Conservation (phyloP, 768 basidiomycete species). For the Lepiota venenata region DNA sequence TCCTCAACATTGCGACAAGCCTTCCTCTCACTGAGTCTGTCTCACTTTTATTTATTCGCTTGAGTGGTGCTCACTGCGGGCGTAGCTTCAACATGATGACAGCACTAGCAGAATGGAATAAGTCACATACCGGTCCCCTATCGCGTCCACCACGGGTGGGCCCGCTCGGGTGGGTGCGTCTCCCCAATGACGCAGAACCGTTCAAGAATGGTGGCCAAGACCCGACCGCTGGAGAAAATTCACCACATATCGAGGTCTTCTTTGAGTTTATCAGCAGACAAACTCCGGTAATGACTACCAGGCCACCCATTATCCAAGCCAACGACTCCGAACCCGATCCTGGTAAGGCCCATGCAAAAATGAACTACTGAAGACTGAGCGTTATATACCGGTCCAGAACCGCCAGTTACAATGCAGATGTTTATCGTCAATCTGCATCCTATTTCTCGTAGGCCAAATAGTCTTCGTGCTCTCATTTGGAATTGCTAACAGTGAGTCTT, state of each 20-base stretch:
- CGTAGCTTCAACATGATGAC: not conserved
- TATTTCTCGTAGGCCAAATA: not conserved
- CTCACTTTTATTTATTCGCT: not conserved
- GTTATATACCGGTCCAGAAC: not conserved
- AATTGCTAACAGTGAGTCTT: not conserved
- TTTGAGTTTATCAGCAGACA: not conserved
- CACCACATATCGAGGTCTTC: not conserved
- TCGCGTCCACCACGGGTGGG: not conserved
- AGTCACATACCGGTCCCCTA: not conserved
- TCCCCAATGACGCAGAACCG: not conserved
- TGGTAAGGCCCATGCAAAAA: not conserved
- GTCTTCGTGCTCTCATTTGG: not conserved
- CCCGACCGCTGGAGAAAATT: not conserved
- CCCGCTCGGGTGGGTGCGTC: not conserved
- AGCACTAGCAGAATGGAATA: constrained; percentile 5
- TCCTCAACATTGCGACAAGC: not conserved
- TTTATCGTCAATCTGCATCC: constrained; percentile 1
- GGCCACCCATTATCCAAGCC: not conserved
- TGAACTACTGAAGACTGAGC: not conserved
- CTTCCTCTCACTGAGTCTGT: constrained; percentile 3
- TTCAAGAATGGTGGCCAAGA: constrained; percentile 8
- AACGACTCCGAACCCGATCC: not conserved
- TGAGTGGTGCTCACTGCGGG: too few relatives aligned
- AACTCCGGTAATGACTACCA: not conserved
- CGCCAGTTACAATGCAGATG: constrained; percentile 1